Base-by-base conservation (phyloP, 306 rosid species). In the Lathyrus oleraceus region DNA sequence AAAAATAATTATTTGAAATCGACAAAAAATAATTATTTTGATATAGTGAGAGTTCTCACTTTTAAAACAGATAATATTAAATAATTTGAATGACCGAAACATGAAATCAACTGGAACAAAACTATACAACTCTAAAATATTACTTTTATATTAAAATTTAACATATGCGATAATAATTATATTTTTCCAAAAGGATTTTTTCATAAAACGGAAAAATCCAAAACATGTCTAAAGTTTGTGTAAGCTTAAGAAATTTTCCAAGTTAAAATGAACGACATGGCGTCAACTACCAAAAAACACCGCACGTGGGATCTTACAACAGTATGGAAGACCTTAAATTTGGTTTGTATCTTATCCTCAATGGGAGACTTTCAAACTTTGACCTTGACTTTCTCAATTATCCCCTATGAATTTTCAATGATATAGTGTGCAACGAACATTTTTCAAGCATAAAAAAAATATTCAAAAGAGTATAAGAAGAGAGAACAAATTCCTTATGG, bases 351-450 rank as follows among this genome's bases (percentile, higher is more conserved):
- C 63, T 77, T 64, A 70, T 71, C 82, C 38, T 51, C 15, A 45
- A 54, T 12, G 61, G 32, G 30, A 8, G 79, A 78, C 70, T 75
- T 82, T 67, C 74, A 72, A 82, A 79, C 56, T 79, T 75, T 75
- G 81, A 82, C 75, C 52, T 71, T 72, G 79, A 75, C 83, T 75
- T 67, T 71, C 69, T 49, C 43, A 30, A 1, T 16, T 25, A 5
- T 9, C 36, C 19, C 13, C 16, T 10, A 7, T 15, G 47, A 75
- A 13, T 30, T 65, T 70, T 78, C 78, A 75, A n/a, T n/a, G 8
- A 27, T 63, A 21, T 51, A 11, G 51, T 40, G 15, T 40, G 10
- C 23, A 53, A 40, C 42, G 1, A 12, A 23, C n/a, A 10, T n/a
- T 54, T 74, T 27, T 44, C 9, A 36, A 54, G 2, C 5, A 54